A percentile compares a stretch with the other conserved stretches of the same genome.
Conservation (phyloP, 345 rosid species). For the Firmiana major region DNA sequence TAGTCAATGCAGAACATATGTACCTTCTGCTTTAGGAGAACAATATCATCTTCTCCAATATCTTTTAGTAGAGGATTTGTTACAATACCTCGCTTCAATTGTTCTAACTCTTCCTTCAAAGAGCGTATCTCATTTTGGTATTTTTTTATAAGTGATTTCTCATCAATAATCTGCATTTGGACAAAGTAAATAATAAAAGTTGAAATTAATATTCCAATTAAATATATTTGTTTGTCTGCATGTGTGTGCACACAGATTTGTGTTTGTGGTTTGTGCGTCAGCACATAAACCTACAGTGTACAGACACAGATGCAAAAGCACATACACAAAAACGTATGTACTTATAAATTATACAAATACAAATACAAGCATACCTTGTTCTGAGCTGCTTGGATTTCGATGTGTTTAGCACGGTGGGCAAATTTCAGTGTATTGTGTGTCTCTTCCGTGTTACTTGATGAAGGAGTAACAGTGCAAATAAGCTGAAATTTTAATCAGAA, state of each 20-base stretch:
- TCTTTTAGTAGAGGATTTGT: conserved; percentile 67
- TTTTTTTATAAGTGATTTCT: conserved; percentile 96
- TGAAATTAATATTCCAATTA: background rate
- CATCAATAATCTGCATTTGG: conserved; percentile 80
- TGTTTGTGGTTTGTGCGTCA: background rate
- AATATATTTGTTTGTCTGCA: background rate
- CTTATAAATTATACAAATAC: background rate
- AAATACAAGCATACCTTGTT: conserved; percentile 57
- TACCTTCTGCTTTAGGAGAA: conserved; percentile 92
- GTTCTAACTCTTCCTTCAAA: conserved; percentile 93
- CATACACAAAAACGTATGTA: background rate
- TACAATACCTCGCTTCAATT: conserved; percentile 74
- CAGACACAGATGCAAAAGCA: background rate
- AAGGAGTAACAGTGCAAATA: conserved; percentile 96
- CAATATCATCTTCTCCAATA: conserved; percentile 67
- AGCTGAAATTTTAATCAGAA: conserved; percentile 59
- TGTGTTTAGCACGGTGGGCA: conserved; percentile 98
- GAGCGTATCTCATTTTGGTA: conserved; percentile 89
- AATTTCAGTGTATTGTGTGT: conserved; percentile 97
- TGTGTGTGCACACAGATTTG: background rate
- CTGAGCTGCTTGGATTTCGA: conserved; percentile 91
- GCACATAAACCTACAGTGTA: background rate
- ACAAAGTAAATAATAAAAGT: conserved; percentile 20
- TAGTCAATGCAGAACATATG: background rate
- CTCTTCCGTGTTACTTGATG: conserved; percentile 94